Evolutionary conservation across 2,329 filamentous ascomycete genomes (phyloP).

Genomic region (Fusarium sp.): DNA sequence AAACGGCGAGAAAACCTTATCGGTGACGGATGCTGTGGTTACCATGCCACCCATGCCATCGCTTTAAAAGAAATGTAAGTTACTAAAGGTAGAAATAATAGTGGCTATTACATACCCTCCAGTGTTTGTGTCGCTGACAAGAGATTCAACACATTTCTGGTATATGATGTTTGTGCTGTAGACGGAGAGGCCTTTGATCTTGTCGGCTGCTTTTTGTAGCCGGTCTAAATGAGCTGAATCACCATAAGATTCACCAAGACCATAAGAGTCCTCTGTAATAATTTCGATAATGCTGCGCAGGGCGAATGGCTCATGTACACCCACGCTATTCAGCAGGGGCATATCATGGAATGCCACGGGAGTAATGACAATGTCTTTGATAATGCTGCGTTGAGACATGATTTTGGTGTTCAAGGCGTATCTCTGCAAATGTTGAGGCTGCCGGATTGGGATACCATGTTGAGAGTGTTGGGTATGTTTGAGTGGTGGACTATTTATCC

Average conservation of each 20-base stretch:
- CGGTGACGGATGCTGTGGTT: conserved; percentile 57
- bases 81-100: no score
- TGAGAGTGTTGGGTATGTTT: conserved; percentile 16
- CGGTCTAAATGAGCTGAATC: conserved; percentile 56
- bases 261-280: conserved; percentile 54
- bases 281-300: conserved; percentile 60
- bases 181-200: conserved; percentile 51
- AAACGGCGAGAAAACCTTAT: conserved; percentile 61
- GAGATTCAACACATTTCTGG: conserved; percentile 83
- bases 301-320: conserved; percentile 61
- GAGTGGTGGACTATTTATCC: conserved; percentile 40
- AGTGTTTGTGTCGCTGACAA: conserved; percentile 66
- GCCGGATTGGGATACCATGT: background rate
- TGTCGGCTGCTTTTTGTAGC: conserved; percentile 52
- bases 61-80: background rate
- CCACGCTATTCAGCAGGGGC: conserved; percentile 61
- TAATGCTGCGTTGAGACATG: conserved; percentile 51
- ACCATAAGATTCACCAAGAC: conserved; percentile 59
- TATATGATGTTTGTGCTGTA: conserved; percentile 86
- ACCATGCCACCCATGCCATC: conserved; percentile 72
- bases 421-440: conserved; percentile 4
- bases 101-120: conserved; percentile 51
- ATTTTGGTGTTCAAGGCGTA: conserved; percentile 3
- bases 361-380: conserved; percentile 58
- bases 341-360: conserved; percentile 62